Conservation (phyloP, 306 rosid species). For the Dalbergia cultrata region DNA sequence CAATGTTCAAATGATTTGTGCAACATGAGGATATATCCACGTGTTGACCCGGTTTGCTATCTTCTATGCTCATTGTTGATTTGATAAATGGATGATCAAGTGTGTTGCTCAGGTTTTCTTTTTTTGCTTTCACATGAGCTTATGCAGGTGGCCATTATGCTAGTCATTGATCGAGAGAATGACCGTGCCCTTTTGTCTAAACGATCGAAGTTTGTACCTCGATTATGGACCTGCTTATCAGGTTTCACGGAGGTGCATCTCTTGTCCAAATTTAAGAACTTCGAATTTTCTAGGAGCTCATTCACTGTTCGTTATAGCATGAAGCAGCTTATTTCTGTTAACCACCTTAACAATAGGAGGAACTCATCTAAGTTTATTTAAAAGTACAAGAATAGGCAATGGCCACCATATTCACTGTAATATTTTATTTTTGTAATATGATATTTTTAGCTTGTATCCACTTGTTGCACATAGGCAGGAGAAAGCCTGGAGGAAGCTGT, state of each 20-base stretch:
- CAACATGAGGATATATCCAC: constrained; percentile 82
- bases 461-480: constrained; percentile 72
- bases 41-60: constrained; percentile 82
- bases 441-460: constrained; percentile 17
- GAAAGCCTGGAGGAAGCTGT: constrained; percentile 99
- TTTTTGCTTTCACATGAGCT: constrained; percentile 31
- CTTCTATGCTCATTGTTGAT: constrained; percentile 31
- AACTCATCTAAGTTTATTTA: constrained; percentile 4
- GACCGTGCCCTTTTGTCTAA: constrained; percentile 76
- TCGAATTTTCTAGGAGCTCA: constrained; percentile 30
- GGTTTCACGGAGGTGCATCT: constrained; percentile 83
- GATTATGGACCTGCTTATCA: constrained; percentile 89
- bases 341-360: constrained; percentile 10
- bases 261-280: constrained; percentile 44
- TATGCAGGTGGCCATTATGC: constrained; percentile 89
- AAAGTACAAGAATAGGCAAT: not conserved
- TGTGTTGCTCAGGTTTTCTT: constrained; percentile 31
- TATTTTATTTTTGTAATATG: constrained; percentile 8
- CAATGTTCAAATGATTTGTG: constrained; percentile 83
- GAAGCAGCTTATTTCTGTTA: constrained; percentile 10
- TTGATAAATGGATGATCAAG: constrained; percentile 37
- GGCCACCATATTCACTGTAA: not conserved
- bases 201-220: constrained; percentile 65
- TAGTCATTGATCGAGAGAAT: constrained; percentile 84
- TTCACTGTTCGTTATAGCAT: not conserved